phyloP scores from a whole-genome alignment of 352 stramenopile genomes.

The Hyphochytrium catenoides region DNA sequence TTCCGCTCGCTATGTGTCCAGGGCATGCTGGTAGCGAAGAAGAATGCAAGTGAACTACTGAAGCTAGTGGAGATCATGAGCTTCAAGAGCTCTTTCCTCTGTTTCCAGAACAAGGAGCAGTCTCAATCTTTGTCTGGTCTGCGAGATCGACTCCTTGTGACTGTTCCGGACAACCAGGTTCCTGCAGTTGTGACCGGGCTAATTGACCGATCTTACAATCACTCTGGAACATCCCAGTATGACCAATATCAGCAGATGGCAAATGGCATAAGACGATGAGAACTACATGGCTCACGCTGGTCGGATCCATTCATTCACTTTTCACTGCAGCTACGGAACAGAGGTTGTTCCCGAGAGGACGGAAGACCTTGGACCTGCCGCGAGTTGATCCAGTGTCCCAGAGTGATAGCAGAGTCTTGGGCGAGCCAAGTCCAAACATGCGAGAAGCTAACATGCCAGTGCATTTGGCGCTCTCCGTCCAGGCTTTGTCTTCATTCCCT shows the following conservation, averaged over 20 bases:
- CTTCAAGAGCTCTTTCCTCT: slow-evolving; percentile 41
- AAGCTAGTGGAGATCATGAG: slow-evolving; percentile 85
- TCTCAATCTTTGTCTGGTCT: slow-evolving; percentile 15
- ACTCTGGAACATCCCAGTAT: slow-evolving; percentile 87
- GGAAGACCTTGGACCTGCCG: too few relatives aligned
- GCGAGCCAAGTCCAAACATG: too few relatives aligned
- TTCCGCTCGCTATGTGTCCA: slow-evolving; percentile 82
- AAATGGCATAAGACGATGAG: too few relatives aligned
- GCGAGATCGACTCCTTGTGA: slow-evolving; percentile 37
- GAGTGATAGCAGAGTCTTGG: too few relatives aligned
- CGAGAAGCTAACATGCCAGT: too few relatives aligned
- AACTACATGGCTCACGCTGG: too few relatives aligned
- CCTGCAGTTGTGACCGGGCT: slow-evolving; percentile 47
- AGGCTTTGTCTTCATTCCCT: too few relatives aligned
- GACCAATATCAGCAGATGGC: slow-evolving; percentile 76
- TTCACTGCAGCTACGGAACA: too few relatives aligned
- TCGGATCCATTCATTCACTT: too few relatives aligned
- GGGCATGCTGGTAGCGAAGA: slow-evolving; percentile 68
- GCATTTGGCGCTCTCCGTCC: too few relatives aligned
- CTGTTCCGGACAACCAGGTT: slow-evolving; percentile 28
- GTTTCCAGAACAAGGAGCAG: slow-evolving; percentile 14
- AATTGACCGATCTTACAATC: slow-evolving; percentile 79
- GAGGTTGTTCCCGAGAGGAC: too few relatives aligned
- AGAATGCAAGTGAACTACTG: slow-evolving; percentile 78
- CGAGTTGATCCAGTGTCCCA: too few relatives aligned